These are phyloP conservation scores for Paecilomyces sp. DNA, from an alignment of 2,329 filamentous ascomycete species.

Conservation along the genomic window DNA sequence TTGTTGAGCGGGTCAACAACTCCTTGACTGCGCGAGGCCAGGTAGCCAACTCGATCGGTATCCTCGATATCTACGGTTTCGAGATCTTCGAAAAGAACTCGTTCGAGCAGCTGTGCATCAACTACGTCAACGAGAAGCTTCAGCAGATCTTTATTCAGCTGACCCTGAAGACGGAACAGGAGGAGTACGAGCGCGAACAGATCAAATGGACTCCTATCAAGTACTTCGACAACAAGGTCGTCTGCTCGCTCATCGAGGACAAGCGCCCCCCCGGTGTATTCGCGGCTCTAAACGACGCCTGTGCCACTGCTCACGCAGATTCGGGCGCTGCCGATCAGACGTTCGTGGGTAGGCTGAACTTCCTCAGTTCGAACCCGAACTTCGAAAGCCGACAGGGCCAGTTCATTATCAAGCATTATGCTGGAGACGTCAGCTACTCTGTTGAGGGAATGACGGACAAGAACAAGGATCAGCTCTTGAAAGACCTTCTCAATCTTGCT, in stretches of 20 bases:
- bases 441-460: conserved; percentile 98
- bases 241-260: conserved; percentile 94
- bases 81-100: conserved; percentile 99
- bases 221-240: conserved; percentile 99
- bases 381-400: conserved; percentile 87
- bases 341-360: conserved; percentile 88
- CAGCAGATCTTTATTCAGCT: conserved; percentile 99
- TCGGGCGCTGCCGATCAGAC: conserved; percentile 89
- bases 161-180: conserved; percentile 92
- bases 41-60: conserved; percentile 81
- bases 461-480: conserved; percentile 96
- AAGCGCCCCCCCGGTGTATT: conserved; percentile 86
- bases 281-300: conserved; percentile 93
- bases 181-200: conserved; percentile 82
- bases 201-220: conserved; percentile 99
- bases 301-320: conserved; percentile 95
- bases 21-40: conserved; percentile 73
- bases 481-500: conserved; percentile 84
- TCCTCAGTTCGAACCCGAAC: conserved; percentile 79
- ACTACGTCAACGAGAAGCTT: conserved; percentile 98
- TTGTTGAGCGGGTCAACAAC: conserved; percentile 83
- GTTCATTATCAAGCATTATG: conserved; percentile 98
- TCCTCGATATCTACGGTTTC: conserved; percentile 97
- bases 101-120: conserved; percentile 98
- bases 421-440: conserved; percentile 90